Percentiles rank a stretch among this genome's conserved stretches.
These are phyloP conservation scores for Cyberlindnera bimundalis DNA, from an alignment of 805 yeast genomes.

Conservation along the genomic window DNA sequence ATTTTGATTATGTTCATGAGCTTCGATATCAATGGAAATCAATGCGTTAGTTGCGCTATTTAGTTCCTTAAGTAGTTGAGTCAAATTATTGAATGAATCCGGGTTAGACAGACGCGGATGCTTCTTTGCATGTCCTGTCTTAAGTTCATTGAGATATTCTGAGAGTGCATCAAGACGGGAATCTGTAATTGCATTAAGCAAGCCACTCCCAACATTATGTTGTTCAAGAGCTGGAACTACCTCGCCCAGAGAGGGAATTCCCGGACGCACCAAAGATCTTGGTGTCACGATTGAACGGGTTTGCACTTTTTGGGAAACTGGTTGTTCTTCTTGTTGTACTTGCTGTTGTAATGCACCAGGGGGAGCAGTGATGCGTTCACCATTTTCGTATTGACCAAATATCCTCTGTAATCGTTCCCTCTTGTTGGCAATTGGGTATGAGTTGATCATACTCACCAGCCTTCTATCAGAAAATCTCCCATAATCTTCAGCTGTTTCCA, in stretches of 20 bases:
- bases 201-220: not conserved
- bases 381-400: conserved; percentile 1
- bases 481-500: not conserved
- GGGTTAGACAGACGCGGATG: conserved; percentile 20
- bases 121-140: not conserved
- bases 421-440: conserved; percentile 1
- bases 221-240: conserved; percentile 3
- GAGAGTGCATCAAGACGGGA: not conserved
- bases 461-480: not conserved
- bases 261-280: not conserved
- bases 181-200: conserved; percentile 4
- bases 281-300: no score
- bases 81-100: conserved; percentile 6
- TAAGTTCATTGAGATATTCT: conserved; percentile 1
- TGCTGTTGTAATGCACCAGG: no score
- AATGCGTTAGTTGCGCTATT: conserved; percentile 16
- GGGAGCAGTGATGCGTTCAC: not conserved
- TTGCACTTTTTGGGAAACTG: no score
- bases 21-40: conserved; percentile 54
- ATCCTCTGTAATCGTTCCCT: not conserved
- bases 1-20: conserved; percentile 43
- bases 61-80: conserved; percentile 6
- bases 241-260: not conserved
- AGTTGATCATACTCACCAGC: not conserved
- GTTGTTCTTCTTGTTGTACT: no score